phyloP scores from a whole-genome alignment of 179 eudicot species.

The Silene vulgaris region DNA sequence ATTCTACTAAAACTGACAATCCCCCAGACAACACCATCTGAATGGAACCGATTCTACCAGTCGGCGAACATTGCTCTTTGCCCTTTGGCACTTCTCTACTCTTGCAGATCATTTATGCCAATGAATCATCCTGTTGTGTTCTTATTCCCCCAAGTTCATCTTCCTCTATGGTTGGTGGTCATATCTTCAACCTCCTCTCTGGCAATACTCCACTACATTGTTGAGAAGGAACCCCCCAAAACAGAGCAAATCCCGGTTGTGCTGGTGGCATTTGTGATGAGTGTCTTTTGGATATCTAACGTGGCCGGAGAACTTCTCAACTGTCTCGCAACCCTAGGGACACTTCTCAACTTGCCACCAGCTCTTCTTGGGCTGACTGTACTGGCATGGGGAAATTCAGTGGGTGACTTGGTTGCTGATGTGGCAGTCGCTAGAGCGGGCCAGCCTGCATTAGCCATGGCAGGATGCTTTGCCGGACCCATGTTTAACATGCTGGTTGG shows the following conservation, averaged over 20 bases:
- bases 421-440: conserved; percentile 97
- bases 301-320: conserved; percentile 83
- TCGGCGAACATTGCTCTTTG: conserved; percentile 89
- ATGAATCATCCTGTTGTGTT: conserved; percentile 61
- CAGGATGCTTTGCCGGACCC: conserved; percentile 96
- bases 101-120: conserved; percentile 82
- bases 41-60: conserved; percentile 80
- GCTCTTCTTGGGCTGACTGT: conserved; percentile 84
- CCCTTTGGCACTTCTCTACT: conserved; percentile 70
- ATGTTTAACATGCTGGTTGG: conserved; percentile 97
- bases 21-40: conserved; percentile 61
- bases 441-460: conserved; percentile 99
- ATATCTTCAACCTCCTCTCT: conserved; percentile 63
- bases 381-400: conserved; percentile 94
- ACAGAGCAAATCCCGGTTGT: conserved; percentile 53
- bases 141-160: conserved; percentile 51
- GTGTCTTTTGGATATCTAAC: conserved; percentile 95
- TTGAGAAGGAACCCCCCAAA: conserved; percentile 85
- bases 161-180: conserved; percentile 74
- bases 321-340: conserved; percentile 82
- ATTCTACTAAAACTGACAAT: conserved; percentile 69
- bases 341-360: conserved; percentile 62
- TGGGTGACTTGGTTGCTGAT: conserved; percentile 97
- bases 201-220: conserved; percentile 57
- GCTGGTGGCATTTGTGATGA: conserved; percentile 70